Conservation (phyloP, 169 alveolate species). For the Neospora caninum region DNA sequence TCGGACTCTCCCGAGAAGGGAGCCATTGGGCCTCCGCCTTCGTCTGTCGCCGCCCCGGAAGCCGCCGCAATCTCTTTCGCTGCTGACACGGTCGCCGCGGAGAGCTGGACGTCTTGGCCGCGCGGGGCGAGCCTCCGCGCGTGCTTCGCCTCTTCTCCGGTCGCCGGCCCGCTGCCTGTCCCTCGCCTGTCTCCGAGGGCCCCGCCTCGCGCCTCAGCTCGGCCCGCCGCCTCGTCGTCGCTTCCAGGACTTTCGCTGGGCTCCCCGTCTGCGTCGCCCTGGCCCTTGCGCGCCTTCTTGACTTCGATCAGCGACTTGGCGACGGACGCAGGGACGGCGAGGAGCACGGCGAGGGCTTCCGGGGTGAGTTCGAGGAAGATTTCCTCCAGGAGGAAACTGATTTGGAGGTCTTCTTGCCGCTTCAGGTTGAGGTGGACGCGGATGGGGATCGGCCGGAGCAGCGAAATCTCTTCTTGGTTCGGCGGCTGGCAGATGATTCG, state of each 20-base stretch:
- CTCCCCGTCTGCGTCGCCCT: background rate
- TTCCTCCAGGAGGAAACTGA: slow-evolving; percentile 77
- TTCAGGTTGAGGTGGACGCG: slow-evolving; percentile 50
- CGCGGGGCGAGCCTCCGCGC: too few relatives aligned
- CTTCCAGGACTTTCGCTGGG: background rate
- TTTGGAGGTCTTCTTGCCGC: background rate
- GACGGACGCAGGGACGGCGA: slow-evolving; percentile 81
- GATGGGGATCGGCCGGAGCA: slow-evolving; percentile 60
- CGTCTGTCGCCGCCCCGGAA: slow-evolving; percentile 8
- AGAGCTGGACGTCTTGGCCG: slow-evolving; percentile 48
- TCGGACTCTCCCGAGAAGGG: too few relatives aligned
- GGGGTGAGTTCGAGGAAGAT: slow-evolving; percentile 83
- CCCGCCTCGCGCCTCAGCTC: too few relatives aligned
- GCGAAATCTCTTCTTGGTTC: slow-evolving; percentile 62
- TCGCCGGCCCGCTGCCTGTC: slow-evolving; percentile 13
- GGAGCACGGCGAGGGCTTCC: slow-evolving; percentile 79
- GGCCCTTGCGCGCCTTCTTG: slow-evolving; percentile 14
- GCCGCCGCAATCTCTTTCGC: slow-evolving; percentile 64
- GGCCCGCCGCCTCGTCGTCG: too few relatives aligned
- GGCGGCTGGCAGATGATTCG: slow-evolving; percentile 75
- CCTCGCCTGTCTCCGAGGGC: slow-evolving; percentile 43
- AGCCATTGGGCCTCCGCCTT: too few relatives aligned
- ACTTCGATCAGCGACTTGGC: slow-evolving; percentile 70
- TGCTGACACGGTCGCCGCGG: slow-evolving; percentile 68
- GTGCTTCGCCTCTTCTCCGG: too few relatives aligned